Conservation (phyloP, 108 stramenopile genomes). For the Nitzschia putrida region DNA sequence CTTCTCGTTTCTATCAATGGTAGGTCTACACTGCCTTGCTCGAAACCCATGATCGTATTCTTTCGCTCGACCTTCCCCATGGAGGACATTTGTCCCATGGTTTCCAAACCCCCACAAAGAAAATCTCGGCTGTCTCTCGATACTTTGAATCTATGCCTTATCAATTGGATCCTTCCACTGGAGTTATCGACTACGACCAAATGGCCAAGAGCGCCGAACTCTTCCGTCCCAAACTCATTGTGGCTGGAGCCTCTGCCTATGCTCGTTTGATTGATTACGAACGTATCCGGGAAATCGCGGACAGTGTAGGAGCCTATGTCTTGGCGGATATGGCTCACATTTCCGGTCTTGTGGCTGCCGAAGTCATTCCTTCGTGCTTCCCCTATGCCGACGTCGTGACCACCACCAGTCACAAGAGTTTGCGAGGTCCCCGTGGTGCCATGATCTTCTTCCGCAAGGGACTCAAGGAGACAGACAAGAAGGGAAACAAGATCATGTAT, state of each 20-base stretch:
- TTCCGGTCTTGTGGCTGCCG: conserved; percentile 94
- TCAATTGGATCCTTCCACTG: conserved; percentile 95
- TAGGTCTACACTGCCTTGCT: conserved; percentile 99
- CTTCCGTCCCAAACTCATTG: conserved; percentile 98
- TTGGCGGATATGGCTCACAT: conserved; percentile 99
- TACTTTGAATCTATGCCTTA: conserved; percentile 99
- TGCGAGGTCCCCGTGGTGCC: conserved; percentile 99
- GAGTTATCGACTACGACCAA: conserved; percentile 95
- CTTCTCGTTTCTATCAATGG: neutral
- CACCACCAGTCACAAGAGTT: conserved; percentile 99
- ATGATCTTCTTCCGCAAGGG: conserved; percentile 99
- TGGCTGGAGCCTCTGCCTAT: conserved; percentile 99
- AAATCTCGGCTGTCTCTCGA: conserved; percentile 90
- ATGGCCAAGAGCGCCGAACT: conserved; percentile 95
- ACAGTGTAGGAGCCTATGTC: conserved; percentile 92
- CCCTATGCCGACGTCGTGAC: conserved; percentile 98
- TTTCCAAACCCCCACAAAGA: conserved; percentile 95
- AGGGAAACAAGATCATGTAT: conserved; percentile 95
- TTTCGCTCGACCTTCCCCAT: conserved; percentile 97
- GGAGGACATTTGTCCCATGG: conserved; percentile 98
- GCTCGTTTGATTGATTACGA: conserved; percentile 98
- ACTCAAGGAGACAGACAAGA: conserved; percentile 84
- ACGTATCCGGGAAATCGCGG: conserved; percentile 93
- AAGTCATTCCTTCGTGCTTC: conserved; percentile 96
- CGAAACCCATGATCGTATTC: conserved; percentile 98